Evolutionary conservation across 768 basidiomycete genomes (phyloP).

Genomic region (Mycena metata): DNA sequence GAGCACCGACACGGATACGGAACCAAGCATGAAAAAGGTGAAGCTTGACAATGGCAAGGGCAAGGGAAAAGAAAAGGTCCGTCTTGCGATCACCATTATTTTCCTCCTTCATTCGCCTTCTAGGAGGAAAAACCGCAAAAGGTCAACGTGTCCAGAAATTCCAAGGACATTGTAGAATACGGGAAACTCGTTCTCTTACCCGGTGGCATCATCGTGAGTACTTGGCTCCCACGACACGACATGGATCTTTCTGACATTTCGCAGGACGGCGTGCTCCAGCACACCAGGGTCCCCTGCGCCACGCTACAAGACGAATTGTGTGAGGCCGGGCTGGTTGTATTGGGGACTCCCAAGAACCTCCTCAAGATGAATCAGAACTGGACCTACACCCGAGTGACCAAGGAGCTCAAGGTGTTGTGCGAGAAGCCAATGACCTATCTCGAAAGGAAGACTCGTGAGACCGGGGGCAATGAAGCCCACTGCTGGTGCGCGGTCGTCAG

Average conservation of each 20-base stretch:
- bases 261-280: background rate
- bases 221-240: no score
- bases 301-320: background rate
- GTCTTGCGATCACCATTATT: background rate
- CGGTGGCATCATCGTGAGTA: no score
- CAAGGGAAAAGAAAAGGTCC: conserved; percentile 1
- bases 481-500: background rate
- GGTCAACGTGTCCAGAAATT: background rate
- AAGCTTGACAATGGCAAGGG: background rate
- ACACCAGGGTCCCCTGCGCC: background rate
- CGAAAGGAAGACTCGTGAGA: background rate
- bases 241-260: background rate
- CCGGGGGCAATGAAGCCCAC: background rate
- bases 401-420: background rate
- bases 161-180: no score
- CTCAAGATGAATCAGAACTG: background rate
- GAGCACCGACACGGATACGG: background rate
- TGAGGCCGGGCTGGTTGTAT: background rate
- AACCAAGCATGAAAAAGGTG: background rate
- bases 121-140: background rate
- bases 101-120: background rate
- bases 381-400: background rate
- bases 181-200: no score
- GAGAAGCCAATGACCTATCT: background rate
- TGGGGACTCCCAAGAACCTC: background rate